These are phyloP conservation scores for Pythium folliculosum DNA, from an alignment of 352 stramenopile genomes.

Conservation along the genomic window DNA sequence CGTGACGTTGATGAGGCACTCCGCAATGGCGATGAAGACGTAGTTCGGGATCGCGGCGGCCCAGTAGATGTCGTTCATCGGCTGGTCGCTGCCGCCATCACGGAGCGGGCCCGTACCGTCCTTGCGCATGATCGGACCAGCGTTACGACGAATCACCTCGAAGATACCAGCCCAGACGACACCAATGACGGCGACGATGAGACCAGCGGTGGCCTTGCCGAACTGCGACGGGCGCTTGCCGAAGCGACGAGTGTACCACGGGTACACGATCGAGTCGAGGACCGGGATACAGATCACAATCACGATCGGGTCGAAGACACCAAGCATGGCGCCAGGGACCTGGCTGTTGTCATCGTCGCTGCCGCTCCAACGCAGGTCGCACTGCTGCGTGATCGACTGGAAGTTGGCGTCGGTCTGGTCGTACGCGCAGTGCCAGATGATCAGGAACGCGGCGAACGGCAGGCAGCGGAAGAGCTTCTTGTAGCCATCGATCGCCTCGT, in stretches of 20 bases:
- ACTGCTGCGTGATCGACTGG: slow-evolving; percentile 69
- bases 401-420: slow-evolving; percentile 71
- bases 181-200: slow-evolving; percentile 38
- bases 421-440: slow-evolving; percentile 67
- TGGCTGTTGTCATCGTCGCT: slow-evolving; percentile 38
- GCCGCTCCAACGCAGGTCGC: slow-evolving; percentile 47
- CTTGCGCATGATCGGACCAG: slow-evolving; percentile 35
- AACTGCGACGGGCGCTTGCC: slow-evolving; percentile 36
- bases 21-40: slow-evolving; percentile 52
- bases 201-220: slow-evolving; percentile 38
- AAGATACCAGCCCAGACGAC: slow-evolving; percentile 53
- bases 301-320: slow-evolving; percentile 38
- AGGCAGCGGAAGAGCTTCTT: slow-evolving; percentile 57
- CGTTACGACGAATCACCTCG: slow-evolving; percentile 38
- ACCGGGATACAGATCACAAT: slow-evolving; percentile 40
- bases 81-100: slow-evolving; percentile 41
- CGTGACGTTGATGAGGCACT: slow-evolving; percentile 72
- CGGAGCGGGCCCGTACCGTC: slow-evolving; percentile 37
- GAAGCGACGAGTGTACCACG: slow-evolving; percentile 30
- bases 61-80: slow-evolving; percentile 73
- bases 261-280: slow-evolving; percentile 37
- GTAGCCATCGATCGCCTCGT: slow-evolving; percentile 42
- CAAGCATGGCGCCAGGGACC: slow-evolving; percentile 53
- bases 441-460: slow-evolving; percentile 58
- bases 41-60: slow-evolving; percentile 53